These are phyloP conservation scores for Cephalotrichum gorgonifer DNA, from an alignment of 2,329 filamentous ascomycete species.

Conservation along the genomic window DNA sequence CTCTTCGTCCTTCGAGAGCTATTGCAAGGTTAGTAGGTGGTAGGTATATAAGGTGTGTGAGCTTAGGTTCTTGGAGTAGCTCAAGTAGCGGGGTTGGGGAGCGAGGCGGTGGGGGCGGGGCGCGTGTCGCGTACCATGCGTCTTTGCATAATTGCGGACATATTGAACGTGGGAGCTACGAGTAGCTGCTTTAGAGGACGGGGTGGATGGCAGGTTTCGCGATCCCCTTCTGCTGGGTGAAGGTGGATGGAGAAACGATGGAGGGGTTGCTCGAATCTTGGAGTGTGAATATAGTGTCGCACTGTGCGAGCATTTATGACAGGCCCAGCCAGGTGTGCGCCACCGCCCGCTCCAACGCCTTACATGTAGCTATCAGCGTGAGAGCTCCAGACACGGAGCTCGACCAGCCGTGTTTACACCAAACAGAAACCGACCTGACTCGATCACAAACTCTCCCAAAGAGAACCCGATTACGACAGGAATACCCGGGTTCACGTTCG, in stretches of 20 bases:
- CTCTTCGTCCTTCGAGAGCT: slow-evolving; percentile 91
- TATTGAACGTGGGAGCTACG: slow-evolving; percentile 9
- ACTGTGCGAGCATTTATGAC: neutral
- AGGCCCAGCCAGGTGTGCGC: too few relatives aligned
- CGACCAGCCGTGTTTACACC: neutral
- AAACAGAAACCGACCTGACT: neutral
- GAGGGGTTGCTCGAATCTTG: neutral
- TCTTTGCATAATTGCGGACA: slow-evolving; percentile 41
- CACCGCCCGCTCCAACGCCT: too few relatives aligned
- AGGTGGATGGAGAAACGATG: neutral
- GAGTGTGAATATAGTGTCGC: neutral
- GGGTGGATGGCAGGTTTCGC: neutral
- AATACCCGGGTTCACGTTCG: neutral
- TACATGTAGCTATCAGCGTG: too few relatives aligned
- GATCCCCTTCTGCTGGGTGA: neutral
- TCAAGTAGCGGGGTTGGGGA: too few relatives aligned
- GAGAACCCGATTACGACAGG: neutral
- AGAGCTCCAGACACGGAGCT: too few relatives aligned
- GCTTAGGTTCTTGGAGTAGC: too few relatives aligned
- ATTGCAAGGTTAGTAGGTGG: slow-evolving; percentile 7
- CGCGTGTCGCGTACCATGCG: slow-evolving; percentile 40
- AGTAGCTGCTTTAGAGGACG: neutral
- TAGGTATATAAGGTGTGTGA: too few relatives aligned
- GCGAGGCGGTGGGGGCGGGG: neutral
- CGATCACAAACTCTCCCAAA: neutral